Percentiles rank a stretch among this genome's conserved stretches.
These are phyloP conservation scores for Kodamaea fukazawae DNA, from an alignment of 805 yeast species.

Conservation along the genomic window DNA sequence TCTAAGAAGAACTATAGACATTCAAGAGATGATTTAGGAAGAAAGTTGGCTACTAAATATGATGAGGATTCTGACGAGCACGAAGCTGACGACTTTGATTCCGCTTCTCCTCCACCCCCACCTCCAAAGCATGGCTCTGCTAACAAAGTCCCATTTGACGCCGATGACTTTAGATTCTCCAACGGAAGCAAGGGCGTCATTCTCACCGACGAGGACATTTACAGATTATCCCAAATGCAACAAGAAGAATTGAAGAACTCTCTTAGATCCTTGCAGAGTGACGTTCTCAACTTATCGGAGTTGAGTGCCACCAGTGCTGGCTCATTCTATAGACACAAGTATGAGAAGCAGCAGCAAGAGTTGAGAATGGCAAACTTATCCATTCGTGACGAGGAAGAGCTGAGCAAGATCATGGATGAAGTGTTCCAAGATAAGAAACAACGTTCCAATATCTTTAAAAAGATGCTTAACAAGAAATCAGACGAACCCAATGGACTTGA, in stretches of 20 bases:
- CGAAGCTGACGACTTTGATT: slow-evolving; percentile 13
- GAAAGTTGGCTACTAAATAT: slow-evolving; percentile 24
- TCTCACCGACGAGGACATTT: slow-evolving; percentile 25
- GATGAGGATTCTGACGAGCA: slow-evolving; percentile 22
- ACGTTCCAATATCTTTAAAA: slow-evolving; percentile 47
- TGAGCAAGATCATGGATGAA: slow-evolving; percentile 32
- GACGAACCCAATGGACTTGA: slow-evolving; percentile 27
- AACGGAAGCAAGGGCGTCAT: slow-evolving; percentile 16
- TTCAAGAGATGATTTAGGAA: slow-evolving; percentile 36
- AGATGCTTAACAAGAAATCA: slow-evolving; percentile 34
- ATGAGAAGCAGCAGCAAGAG: slow-evolving; percentile 34
- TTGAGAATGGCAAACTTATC: slow-evolving; percentile 20
- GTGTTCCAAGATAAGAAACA: slow-evolving; percentile 43
- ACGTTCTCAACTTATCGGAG: slow-evolving; percentile 55
- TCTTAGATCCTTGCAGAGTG: slow-evolving; percentile 44
- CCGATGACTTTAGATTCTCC: slow-evolving; percentile 36
- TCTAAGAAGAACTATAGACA: slow-evolving; percentile 24
- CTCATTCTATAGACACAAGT: slow-evolving; percentile 71
- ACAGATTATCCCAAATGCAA: slow-evolving; percentile 29
- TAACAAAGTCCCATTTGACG: slow-evolving; percentile 30
- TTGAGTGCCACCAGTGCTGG: slow-evolving; percentile 90
- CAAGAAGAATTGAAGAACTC: slow-evolving; percentile 40
- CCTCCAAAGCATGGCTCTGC: slow-evolving; percentile 31
- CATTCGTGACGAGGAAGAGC: slow-evolving; percentile 18
- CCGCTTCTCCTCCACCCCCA: slow-evolving; percentile 23